Evolutionary conservation across 2,329 filamentous ascomycete species (phyloP).

Genomic region (Blastomyces silverae): DNA sequence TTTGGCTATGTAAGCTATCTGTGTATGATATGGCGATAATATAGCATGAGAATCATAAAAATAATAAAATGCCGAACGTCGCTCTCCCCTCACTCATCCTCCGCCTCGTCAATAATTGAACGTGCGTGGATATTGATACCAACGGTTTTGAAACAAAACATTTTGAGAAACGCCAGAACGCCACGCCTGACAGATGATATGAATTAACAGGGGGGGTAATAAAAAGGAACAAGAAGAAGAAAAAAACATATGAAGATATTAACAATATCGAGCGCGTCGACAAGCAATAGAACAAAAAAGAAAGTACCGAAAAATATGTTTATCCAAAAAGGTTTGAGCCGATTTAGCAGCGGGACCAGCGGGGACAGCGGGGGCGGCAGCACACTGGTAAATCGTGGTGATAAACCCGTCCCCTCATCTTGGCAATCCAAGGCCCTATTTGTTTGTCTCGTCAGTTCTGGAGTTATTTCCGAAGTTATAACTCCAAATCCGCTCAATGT

Average conservation of each 20-base stretch:
- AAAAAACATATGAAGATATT: neutral
- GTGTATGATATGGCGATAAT: constrained; percentile 3
- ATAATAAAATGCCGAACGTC: neutral
- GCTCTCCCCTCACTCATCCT: too few species aligned
- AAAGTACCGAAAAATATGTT: neutral
- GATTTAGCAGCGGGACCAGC: neutral
- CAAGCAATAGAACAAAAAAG: neutral
- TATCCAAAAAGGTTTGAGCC: neutral
- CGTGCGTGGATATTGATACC: neutral
- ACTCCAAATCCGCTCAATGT: neutral
- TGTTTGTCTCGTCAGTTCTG: neutral
- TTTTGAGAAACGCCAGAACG: constrained; percentile 7
- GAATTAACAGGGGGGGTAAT: constrained; percentile 1
- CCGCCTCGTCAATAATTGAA: too few species aligned
- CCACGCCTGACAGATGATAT: constrained; percentile 1
- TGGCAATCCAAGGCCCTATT: neutral
- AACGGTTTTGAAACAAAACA: neutral
- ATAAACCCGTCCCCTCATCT: neutral
- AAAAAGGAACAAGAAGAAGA: neutral
- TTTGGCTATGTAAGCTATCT: neutral
- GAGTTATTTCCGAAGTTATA: neutral
- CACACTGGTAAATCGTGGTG: neutral
- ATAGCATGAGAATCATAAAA: constrained; percentile 5
- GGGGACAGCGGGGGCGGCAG: neutral
- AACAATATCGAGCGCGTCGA: neutral